phyloP scores from a whole-genome alignment of 2,329 filamentous ascomycete species.

The Metarhizium sp. region DNA sequence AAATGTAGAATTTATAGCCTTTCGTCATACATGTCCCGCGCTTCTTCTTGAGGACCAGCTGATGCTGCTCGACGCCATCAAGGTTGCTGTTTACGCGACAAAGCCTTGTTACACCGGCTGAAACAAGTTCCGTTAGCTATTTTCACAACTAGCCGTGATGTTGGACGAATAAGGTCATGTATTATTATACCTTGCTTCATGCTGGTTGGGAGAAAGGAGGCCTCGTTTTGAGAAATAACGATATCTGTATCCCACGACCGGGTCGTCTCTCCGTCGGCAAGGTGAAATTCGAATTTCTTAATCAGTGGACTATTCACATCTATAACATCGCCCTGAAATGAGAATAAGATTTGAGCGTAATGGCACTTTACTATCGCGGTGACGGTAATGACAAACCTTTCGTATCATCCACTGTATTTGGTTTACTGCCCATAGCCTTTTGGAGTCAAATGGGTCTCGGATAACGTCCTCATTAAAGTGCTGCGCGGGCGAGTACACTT shows the following conservation, averaged over 20 bases:
- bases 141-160: neutral
- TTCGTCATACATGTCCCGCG: slow-evolving; percentile 21
- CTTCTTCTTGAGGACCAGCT: slow-evolving; percentile 28
- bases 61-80: slow-evolving; percentile 25
- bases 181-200: slow-evolving; percentile 23
- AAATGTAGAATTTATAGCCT: slow-evolving; percentile 28
- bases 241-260: slow-evolving; percentile 28
- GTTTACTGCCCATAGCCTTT: slow-evolving; percentile 28
- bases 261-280: slow-evolving; percentile 22
- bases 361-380: neutral
- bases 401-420: slow-evolving; percentile 34
- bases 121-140: neutral
- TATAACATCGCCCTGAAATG: slow-evolving; percentile 27
- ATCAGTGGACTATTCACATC: slow-evolving; percentile 23
- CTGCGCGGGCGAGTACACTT: slow-evolving; percentile 24
- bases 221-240: slow-evolving; percentile 29
- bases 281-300: slow-evolving; percentile 23
- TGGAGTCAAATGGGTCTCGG: slow-evolving; percentile 17
- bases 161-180: no score
- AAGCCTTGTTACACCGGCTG: slow-evolving; percentile 27
- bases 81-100: slow-evolving; percentile 32
- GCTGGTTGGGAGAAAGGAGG: slow-evolving; percentile 24
- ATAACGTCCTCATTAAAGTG: slow-evolving; percentile 27
- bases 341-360: no score
- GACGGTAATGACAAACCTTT: slow-evolving; percentile 17